A percentile compares a stretch with the other conserved stretches of the same genome.
phyloP scores from a whole-genome alignment of 176 grass and related monocot genomes.

The Avena sativa region DNA sequence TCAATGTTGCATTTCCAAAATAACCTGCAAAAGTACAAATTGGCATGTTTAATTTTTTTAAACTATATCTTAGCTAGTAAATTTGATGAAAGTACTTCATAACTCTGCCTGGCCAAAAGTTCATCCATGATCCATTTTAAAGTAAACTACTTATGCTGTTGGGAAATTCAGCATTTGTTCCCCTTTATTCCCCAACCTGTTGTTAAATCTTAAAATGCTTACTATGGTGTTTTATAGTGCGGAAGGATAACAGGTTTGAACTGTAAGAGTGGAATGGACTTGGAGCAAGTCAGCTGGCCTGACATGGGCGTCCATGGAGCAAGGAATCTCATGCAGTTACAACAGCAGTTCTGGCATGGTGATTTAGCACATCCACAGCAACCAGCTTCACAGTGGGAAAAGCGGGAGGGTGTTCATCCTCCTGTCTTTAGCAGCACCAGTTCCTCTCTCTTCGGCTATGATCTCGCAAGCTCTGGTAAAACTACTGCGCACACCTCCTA shows the following conservation, averaged over 20 bases:
- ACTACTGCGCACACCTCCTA: not conserved
- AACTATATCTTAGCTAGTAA: not conserved
- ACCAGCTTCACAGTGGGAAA: conserved; percentile 51
- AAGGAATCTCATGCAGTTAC: conserved; percentile 60
- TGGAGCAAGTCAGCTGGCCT: conserved; percentile 62
- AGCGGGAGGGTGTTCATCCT: conserved; percentile 44
- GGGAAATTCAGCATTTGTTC: not conserved
- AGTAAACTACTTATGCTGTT: conserved; percentile 8
- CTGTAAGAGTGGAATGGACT: conserved; percentile 58
- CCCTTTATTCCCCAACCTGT: not conserved
- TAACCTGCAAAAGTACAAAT: not conserved
- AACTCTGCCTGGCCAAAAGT: not conserved
- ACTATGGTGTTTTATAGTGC: conserved; percentile 49
- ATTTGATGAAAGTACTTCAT: conserved; percentile 32
- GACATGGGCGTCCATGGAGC: conserved; percentile 54
- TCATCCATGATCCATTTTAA: not conserved
- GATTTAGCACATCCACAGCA: conserved; percentile 57
- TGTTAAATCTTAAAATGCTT: conserved; percentile 34
- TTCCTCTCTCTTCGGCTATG: conserved; percentile 68
- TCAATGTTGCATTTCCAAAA: conserved; percentile 14
- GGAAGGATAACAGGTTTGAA: conserved; percentile 54
- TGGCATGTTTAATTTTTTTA: not conserved
- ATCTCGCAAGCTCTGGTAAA: conserved; percentile 71
- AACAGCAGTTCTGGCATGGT: conserved; percentile 77
- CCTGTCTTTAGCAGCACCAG: conserved; percentile 55